phyloP scores from a whole-genome alignment of 163 green algal genomes.

The Chlamydomonas reinhardtii region DNA sequence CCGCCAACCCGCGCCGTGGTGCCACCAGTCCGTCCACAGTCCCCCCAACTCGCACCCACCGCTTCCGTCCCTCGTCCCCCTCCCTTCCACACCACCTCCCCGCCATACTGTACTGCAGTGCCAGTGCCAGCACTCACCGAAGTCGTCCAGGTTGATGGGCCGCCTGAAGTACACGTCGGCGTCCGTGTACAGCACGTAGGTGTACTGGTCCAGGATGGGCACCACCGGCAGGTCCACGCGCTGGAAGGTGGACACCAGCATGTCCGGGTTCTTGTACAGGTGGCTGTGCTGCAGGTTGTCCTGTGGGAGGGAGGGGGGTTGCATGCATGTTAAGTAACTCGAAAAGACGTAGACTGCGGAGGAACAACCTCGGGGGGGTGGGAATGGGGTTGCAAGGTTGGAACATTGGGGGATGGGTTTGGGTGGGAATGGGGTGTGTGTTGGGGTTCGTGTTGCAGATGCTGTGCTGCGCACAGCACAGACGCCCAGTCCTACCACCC shows the following conservation, averaged over 20 bases:
- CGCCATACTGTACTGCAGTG: background rate
- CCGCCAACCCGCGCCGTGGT: too few species aligned
- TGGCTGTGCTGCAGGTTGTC: constrained; percentile 56
- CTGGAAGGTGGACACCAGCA: constrained; percentile 60
- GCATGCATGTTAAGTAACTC: background rate
- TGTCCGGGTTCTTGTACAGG: constrained; percentile 56
- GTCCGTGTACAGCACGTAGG: constrained; percentile 74
- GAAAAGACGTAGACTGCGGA: background rate
- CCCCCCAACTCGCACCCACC: too few species aligned
- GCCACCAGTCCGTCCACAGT: too few species aligned
- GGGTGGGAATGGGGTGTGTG: too few species aligned
- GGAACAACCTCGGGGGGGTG: background rate
- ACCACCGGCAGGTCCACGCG: constrained; percentile 52
- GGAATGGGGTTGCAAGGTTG: background rate
- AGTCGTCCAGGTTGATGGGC: constrained; percentile 59
- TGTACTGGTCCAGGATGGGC: constrained; percentile 59
- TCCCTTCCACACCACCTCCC: background rate
- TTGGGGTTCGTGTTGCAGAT: too few species aligned
- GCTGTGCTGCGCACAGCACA: too few species aligned
- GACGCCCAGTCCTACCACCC: too few species aligned
- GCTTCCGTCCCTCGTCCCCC: too few species aligned
- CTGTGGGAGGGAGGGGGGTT: background rate
- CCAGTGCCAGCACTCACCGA: constrained; percentile 46
- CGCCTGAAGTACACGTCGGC: constrained; percentile 61
- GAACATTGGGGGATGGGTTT: too few species aligned